phyloP scores from a whole-genome alignment of 2,329 filamentous ascomycete species.

The Ceratocystis eucalypticola region DNA sequence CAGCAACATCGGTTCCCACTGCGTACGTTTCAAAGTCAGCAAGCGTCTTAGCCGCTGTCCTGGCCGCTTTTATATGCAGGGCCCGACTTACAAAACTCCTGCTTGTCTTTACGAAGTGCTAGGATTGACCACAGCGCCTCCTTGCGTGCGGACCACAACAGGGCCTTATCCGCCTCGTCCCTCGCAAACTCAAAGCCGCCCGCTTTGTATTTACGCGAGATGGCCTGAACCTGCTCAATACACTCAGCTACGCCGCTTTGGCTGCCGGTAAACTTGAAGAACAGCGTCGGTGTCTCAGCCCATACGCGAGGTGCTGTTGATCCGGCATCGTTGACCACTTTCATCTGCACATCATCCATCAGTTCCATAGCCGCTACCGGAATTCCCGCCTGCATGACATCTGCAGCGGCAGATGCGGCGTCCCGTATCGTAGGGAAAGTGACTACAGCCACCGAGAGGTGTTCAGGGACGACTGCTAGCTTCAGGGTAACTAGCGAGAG shows the following conservation, averaged over 20 bases:
- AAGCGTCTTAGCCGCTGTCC: not conserved
- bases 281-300: slow-evolving; percentile 64
- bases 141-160: slow-evolving; percentile 70
- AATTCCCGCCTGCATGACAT: slow-evolving; percentile 61
- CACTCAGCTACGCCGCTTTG: slow-evolving; percentile 66
- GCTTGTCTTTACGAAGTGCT: slow-evolving; percentile 48
- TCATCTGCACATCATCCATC: slow-evolving; percentile 83
- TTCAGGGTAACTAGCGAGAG: slow-evolving; percentile 57
- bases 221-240: slow-evolving; percentile 51
- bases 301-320: slow-evolving; percentile 55
- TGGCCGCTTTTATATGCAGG: slow-evolving; percentile 41
- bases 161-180: slow-evolving; percentile 54
- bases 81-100: slow-evolving; percentile 61
- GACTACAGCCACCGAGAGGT: slow-evolving; percentile 65
- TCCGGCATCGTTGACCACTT: slow-evolving; percentile 61
- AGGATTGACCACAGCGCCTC: slow-evolving; percentile 77
- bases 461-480: slow-evolving; percentile 60
- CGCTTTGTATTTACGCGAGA: slow-evolving; percentile 51
- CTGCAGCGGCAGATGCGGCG: slow-evolving; percentile 59
- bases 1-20: slow-evolving; percentile 74
- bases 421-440: slow-evolving; percentile 65
- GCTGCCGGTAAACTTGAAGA: slow-evolving; percentile 78
- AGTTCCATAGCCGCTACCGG: slow-evolving; percentile 70
- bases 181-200: slow-evolving; percentile 64
- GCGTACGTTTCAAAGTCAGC: not conserved